phyloP scores from a whole-genome alignment of 768 basidiomycete species.

The Pleurotus tuber-regium region DNA sequence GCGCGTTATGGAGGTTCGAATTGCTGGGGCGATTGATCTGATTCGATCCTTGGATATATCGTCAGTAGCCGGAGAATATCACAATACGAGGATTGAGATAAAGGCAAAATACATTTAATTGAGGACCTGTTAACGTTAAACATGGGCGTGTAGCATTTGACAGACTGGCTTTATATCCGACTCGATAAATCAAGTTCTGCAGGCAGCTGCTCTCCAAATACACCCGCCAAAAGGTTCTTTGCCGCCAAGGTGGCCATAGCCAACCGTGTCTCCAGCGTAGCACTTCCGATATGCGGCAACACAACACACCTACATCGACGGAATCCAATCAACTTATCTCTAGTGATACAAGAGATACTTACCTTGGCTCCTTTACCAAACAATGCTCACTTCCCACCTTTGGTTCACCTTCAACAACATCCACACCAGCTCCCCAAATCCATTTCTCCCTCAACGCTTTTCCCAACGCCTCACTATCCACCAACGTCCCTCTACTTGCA shows the following conservation, averaged over 20 bases:
- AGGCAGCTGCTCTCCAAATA: conserved; percentile 53
- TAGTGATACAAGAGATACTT: conserved; percentile 11
- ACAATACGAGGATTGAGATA: too few species aligned
- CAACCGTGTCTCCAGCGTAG: conserved; percentile 78
- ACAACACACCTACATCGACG: conserved; percentile 68
- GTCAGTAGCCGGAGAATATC: too few species aligned
- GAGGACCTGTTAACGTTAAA: too few species aligned
- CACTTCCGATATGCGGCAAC: conserved; percentile 90
- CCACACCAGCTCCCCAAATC: conserved; percentile 92
- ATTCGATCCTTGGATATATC: too few species aligned
- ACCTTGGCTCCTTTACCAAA: conserved; percentile 76
- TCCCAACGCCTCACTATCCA: conserved; percentile 88
- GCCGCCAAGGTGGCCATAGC: conserved; percentile 81
- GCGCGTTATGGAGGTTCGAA: too few species aligned
- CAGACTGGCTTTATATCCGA: conserved; percentile 7
- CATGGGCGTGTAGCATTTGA: too few species aligned
- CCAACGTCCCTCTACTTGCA: conserved; percentile 77
- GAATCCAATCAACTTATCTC: background rate
- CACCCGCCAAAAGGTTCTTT: conserved; percentile 61
- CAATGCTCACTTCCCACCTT: conserved; percentile 71
- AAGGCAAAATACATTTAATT: too few species aligned
- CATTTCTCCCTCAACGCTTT: conserved; percentile 71
- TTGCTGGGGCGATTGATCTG: too few species aligned
- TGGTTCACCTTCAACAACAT: conserved; percentile 94
- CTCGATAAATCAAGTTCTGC: conserved; percentile 35